phyloP scores from a whole-genome alignment of 768 basidiomycete genomes.

The Boletus fagicola region DNA sequence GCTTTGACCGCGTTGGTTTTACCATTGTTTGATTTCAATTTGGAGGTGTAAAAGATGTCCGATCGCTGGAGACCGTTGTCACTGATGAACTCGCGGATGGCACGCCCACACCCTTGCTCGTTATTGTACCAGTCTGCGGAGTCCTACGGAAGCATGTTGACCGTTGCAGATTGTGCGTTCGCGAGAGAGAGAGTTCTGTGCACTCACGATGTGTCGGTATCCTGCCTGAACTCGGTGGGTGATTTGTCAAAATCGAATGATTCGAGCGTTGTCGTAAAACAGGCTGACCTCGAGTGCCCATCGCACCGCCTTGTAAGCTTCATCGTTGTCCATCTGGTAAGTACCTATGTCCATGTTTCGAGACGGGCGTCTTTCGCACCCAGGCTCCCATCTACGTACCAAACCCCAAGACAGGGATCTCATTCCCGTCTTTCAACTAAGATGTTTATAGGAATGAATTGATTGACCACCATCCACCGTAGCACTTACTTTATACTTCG shows the following conservation, averaged over 20 bases:
- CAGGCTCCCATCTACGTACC: constrained; percentile 1
- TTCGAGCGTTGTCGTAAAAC: not conserved
- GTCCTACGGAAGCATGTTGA: not conserved
- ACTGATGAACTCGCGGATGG: constrained; percentile 54
- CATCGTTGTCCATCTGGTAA: constrained; percentile 7
- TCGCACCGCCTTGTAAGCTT: constrained; percentile 4
- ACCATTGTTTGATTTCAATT: constrained; percentile 53
- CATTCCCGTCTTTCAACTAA: constrained; percentile 5
- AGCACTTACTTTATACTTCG: constrained; percentile 7
- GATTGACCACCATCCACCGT: not conserved
- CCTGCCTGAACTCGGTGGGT: constrained; percentile 1
- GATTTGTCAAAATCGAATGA: not conserved
- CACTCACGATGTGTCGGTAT: constrained; percentile 12
- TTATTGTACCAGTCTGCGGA: constrained; percentile 36
- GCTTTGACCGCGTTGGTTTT: constrained; percentile 47
- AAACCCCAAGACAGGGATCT: constrained; percentile 11
- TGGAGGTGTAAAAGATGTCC: constrained; percentile 70
- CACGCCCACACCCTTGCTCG: constrained; percentile 61
- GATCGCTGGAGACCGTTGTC: constrained; percentile 37
- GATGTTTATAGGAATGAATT: not conserved
- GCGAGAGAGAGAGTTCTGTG: not conserved
- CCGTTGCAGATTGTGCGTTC: not conserved
- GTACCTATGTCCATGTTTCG: not conserved
- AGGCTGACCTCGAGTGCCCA: constrained; percentile 9
- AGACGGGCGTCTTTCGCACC: not conserved